phyloP scores from a whole-genome alignment of 257 asterid species.

The Penstemon barbatus region DNA sequence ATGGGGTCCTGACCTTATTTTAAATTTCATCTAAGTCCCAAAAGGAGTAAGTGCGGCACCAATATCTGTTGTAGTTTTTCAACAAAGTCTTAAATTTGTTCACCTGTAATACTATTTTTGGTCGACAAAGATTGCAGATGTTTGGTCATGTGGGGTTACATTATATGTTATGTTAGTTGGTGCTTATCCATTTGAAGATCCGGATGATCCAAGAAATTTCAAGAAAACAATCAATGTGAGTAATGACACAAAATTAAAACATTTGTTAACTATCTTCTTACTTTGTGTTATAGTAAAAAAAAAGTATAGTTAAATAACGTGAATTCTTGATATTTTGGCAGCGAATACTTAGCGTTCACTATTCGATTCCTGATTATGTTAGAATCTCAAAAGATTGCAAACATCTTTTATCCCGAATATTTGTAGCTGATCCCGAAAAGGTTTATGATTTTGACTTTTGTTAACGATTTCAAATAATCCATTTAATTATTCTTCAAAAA shows the following conservation, averaged over 20 bases:
- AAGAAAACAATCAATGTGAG: conserved; percentile 82
- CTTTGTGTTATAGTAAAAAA: neutral
- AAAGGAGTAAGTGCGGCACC: too few relatives aligned
- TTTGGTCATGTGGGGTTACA: conserved; percentile 99
- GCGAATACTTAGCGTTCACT: conserved; percentile 87
- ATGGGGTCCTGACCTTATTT: too few relatives aligned
- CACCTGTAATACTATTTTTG: conserved; percentile 15
- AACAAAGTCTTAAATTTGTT: conserved; percentile 5
- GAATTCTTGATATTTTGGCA: conserved; percentile 27
- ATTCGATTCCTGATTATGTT: conserved; percentile 81
- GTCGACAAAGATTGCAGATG: conserved; percentile 75
- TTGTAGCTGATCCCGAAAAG: conserved; percentile 80
- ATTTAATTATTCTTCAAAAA: neutral
- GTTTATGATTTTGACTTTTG: conserved; percentile 28
- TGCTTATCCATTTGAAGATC: conserved; percentile 93
- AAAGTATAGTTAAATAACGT: too few relatives aligned
- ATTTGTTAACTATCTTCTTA: conserved; percentile 14
- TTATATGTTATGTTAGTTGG: conserved; percentile 91
- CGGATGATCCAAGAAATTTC: conserved; percentile 87
- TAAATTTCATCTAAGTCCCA: too few relatives aligned
- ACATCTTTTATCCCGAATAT: conserved; percentile 73
- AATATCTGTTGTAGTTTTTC: neutral
- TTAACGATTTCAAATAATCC: neutral
- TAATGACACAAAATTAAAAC: neutral
- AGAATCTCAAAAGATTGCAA: conserved; percentile 76